Percentiles rank a stretch among this genome's conserved stretches.
phyloP scores from a whole-genome alignment of 1,284 basidiomycete species.

The Apiotrichum sp. region DNA sequence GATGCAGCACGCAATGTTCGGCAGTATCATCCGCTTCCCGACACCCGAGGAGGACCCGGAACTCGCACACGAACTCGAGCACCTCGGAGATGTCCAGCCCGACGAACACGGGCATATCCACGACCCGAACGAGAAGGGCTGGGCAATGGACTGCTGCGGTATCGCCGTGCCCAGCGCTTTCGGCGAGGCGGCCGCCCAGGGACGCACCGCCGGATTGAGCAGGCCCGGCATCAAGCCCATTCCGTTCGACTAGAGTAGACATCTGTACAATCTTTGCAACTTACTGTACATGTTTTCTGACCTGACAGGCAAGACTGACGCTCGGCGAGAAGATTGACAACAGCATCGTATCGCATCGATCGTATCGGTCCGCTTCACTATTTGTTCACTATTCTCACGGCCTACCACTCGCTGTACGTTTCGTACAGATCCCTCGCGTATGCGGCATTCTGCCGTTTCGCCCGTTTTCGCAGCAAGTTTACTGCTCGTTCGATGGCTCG shows the following conservation, averaged over 20 bases:
- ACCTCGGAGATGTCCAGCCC: slow-evolving; percentile 48
- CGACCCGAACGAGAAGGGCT: slow-evolving; percentile 59
- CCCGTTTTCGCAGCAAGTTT: too few species aligned
- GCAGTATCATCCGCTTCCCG: slow-evolving; percentile 65
- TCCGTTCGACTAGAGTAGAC: slow-evolving; percentile 61
- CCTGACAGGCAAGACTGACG: too few species aligned
- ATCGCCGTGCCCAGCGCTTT: slow-evolving; percentile 81
- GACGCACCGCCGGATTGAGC: slow-evolving; percentile 15
- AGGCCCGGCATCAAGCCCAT: slow-evolving; percentile 68
- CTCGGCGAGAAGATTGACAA: too few species aligned
- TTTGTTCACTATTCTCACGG: too few species aligned
- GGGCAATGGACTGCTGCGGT: slow-evolving; percentile 78
- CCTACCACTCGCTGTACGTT: too few species aligned
- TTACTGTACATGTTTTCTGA: too few species aligned
- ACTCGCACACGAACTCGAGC: slow-evolving; percentile 34
- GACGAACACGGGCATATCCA: slow-evolving; percentile 62
- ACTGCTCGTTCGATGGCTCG: too few species aligned
- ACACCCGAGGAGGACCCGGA: slow-evolving; percentile 46
- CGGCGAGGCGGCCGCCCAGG: slow-evolving; percentile 58
- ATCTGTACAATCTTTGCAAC: too few species aligned
- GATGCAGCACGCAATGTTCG: slow-evolving; percentile 93
- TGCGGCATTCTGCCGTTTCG: too few species aligned
- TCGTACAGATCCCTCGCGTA: too few species aligned
- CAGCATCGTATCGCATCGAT: too few species aligned
- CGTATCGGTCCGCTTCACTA: too few species aligned